Evolutionary conservation across 176 grass and related monocot genomes (phyloP), one percentile per base, ranked within the genome.

Genomic region (Aegilops bicornis): DNA sequence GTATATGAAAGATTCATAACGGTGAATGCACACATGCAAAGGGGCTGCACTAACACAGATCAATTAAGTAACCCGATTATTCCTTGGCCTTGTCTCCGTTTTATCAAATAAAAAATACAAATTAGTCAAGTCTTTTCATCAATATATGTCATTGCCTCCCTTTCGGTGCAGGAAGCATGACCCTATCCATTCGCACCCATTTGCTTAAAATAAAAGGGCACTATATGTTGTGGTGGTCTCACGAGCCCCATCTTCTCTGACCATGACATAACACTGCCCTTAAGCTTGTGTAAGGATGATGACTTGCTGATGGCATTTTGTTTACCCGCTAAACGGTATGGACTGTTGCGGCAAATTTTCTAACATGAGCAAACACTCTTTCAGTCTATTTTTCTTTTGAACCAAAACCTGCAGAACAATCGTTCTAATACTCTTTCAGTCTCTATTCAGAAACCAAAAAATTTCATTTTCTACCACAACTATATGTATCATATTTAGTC

Each of bases 141-240:
- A 16, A 67, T 50, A 48, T 67, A 81, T 87, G 48, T 52, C 56
- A 31, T 87, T 47, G 68, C 47, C 50, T 84, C 85, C 25, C 76
- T 80, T 84, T 84, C 76, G 73, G 60, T 72, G 35, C 76, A 84
- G 77, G 76, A 75, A 54, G 50, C 73, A 79, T 54, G 37, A 69
- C 29, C 85, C 69, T 84, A 80, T 84, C 85, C 81, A 68, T 75
- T 23, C 80, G 62, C 78, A 35, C 65, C 40, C 36, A 48, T 31
- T 68, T 84, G 68, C 81, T 67, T 84, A 80, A 87, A 91, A 79
- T 90, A 79, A 75, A 80, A 45, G 68, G 76, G 67, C 85, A 91
- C 76, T 56, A 83, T 76, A 76, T 52, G 43, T 33, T 59, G 81
- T 69, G 81, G 59, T 73, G 62, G 65, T 79, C 52, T 62, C 52